Evolutionary conservation across 139 green algal genomes (phyloP).

Genomic region (Chlamydomonas asymmetrica): DNA sequence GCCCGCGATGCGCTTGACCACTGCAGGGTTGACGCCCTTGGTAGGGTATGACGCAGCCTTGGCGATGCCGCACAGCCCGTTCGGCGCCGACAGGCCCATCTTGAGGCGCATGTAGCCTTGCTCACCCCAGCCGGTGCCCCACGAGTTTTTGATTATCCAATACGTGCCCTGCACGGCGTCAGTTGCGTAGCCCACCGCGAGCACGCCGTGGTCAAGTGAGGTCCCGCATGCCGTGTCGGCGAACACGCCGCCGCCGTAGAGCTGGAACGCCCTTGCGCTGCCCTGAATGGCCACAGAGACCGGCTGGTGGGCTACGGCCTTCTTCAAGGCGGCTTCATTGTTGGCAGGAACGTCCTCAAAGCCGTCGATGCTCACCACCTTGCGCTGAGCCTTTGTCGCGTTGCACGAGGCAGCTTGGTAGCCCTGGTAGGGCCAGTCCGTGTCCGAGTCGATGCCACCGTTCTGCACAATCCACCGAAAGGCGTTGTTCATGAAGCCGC

Average conservation of each 20-base stretch:
- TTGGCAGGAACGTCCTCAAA: constrained; percentile 81
- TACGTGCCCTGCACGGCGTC: constrained; percentile 70
- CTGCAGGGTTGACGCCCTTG: no score
- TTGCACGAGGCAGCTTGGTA: no score
- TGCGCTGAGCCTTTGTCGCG: no score
- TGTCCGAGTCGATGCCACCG: constrained; percentile 82
- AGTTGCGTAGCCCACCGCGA: constrained; percentile 70
- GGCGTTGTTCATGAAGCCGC: constrained; percentile 80
- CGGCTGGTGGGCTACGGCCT: constrained; percentile 86
- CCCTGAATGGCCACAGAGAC: constrained; percentile 90
- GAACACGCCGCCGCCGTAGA: constrained; percentile 77
- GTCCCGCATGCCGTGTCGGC: constrained; percentile 30
- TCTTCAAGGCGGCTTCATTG: constrained; percentile 53
- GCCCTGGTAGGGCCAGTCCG: constrained; percentile 82
- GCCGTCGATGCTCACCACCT: constrained; percentile 83
- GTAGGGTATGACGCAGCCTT: no score
- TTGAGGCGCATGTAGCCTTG: constrained; percentile 74
- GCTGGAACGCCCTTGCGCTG: constrained; percentile 85
- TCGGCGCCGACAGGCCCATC: no score
- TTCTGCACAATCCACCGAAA: constrained; percentile 82
- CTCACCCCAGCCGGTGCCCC: constrained; percentile 87
- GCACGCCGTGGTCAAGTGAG: constrained; percentile 91
- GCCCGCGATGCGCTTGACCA: no score
- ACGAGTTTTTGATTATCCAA: constrained; percentile 96
- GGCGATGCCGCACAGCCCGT: no score